phyloP scores from a whole-genome alignment of 2,329 filamentous ascomycete species.

The Diaporthe aspalathi region DNA sequence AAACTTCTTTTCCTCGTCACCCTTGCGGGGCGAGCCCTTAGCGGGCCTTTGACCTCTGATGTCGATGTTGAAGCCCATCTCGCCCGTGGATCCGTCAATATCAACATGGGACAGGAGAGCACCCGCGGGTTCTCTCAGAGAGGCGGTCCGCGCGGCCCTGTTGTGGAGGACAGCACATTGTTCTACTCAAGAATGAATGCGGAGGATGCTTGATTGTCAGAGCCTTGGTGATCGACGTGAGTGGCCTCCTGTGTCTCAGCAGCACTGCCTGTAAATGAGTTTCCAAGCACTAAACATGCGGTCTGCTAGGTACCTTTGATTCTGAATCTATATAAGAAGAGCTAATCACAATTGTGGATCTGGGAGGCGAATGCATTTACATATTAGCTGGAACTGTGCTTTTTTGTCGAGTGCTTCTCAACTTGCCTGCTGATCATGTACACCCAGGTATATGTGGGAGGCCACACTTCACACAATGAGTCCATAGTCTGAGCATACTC shows the following conservation, averaged over 20 bases:
- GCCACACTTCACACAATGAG: too few species aligned
- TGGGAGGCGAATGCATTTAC: not conserved
- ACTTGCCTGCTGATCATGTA: too few species aligned
- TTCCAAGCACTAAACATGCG: not conserved
- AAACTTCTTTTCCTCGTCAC: not conserved
- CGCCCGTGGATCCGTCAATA: not conserved
- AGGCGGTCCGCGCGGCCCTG: not conserved
- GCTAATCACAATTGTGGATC: too few species aligned
- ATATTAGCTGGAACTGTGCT: not conserved
- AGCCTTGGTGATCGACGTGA: not conserved
- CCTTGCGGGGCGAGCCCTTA: slow-evolving; percentile 8
- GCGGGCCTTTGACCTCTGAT: slow-evolving; percentile 11
- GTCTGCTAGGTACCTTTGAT: not conserved
- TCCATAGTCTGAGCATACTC: too few species aligned
- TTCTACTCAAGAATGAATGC: not conserved
- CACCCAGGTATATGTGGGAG: too few species aligned
- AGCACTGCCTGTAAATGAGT: not conserved
- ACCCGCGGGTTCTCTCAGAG: not conserved
- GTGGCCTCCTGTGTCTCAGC: not conserved
- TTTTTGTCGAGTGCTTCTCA: too few species aligned
- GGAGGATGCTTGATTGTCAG: not conserved
- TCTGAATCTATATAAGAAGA: too few species aligned
- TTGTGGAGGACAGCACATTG: not conserved
- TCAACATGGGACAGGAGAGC: slow-evolving; percentile 10
- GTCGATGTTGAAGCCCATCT: slow-evolving; percentile 18